Base-by-base conservation (phyloP, 768 basidiomycete species). In the Phaeotremella fagi region DNA sequence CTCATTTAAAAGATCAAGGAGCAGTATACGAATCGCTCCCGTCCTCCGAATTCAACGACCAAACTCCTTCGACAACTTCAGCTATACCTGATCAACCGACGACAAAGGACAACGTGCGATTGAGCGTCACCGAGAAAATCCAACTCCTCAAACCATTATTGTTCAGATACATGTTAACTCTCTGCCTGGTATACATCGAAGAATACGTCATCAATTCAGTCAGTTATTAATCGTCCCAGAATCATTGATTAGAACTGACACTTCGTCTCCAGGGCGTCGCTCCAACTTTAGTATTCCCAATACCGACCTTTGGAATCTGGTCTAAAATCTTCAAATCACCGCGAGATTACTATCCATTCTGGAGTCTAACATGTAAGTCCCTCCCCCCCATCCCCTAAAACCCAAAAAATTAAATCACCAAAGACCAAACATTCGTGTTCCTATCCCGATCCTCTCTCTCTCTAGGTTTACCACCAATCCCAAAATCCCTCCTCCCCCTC, bases 261-360 rank as follows among this genome's bases (percentile, higher is more conserved):
- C n/a, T n/a, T n/a, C n/a, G n/a, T n/a, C 24, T 20, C 11, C 54
- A 90, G 84, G 94, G 94, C 27, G 83, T 97, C 6, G 80, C 89
- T 16, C 92, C 94, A 0, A 94, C 90, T 0, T 77, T 98, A 16
- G 72, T 97, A 4, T 98, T 92, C 70, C 85, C 89, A 4, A 80
- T 94, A 11, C 91, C 92, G 0, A 79, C 81, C 0, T 69, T 78
- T 1, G 80, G 82, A 5, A 45, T 89, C 12, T 78, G 94, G 45
- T 82, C 84, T 67, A 82, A 80, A 67, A 80, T 97, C 54, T 88
- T 98, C 52, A 83, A 87, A 64, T 84, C 82, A 1, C 79, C 90
- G 18, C 80, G 90, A 31, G 94, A 97, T 68, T 98, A 91, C 71
- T 97, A 97, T 75, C 91, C 91, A 1, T 80, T 94, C 35, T 95